A percentile compares a stretch with the other conserved stretches of the same genome.
These are phyloP conservation scores for Lactarius indigo DNA, from an alignment of 768 basidiomycete species.

Conservation along the genomic window DNA sequence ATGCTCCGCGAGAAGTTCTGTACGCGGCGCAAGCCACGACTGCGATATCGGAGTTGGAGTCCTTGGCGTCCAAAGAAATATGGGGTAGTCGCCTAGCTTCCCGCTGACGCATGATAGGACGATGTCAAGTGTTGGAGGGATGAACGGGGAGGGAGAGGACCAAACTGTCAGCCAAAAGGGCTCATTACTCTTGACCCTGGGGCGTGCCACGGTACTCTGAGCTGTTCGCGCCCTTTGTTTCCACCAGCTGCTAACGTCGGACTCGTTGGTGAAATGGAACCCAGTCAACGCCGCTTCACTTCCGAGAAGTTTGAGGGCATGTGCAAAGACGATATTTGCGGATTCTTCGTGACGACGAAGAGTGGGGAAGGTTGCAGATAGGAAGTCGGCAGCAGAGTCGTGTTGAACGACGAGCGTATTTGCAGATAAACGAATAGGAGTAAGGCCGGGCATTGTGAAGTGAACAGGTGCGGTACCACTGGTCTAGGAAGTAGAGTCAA, in stretches of 20 bases:
- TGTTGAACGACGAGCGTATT: conserved; percentile 38
- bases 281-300: conserved; percentile 38
- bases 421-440: conserved; percentile 27
- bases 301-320: conserved; percentile 43
- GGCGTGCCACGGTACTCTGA: conserved; percentile 22
- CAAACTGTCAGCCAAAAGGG: conserved; percentile 52
- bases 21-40: conserved; percentile 35
- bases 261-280: conserved; percentile 35
- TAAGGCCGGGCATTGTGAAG: conserved; percentile 35
- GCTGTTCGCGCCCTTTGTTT: conserved; percentile 28
- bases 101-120: conserved; percentile 47
- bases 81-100: conserved; percentile 45
- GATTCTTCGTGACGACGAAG: conserved; percentile 45
- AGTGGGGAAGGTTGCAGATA: conserved; percentile 40
- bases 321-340: conserved; percentile 51
- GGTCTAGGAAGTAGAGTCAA: background rate
- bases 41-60: conserved; percentile 29
- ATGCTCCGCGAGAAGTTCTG: conserved; percentile 37
- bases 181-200: conserved; percentile 11
- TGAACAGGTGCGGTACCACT: background rate
- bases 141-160: conserved; percentile 35
- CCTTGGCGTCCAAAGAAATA: conserved; percentile 48
- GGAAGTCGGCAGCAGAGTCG: conserved; percentile 39
- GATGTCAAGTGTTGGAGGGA: conserved; percentile 37
- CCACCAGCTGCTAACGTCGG: conserved; percentile 33